Evolutionary conservation across 1,139 yeast species (phyloP).

Genomic region (Meyerozyma elateridarum): DNA sequence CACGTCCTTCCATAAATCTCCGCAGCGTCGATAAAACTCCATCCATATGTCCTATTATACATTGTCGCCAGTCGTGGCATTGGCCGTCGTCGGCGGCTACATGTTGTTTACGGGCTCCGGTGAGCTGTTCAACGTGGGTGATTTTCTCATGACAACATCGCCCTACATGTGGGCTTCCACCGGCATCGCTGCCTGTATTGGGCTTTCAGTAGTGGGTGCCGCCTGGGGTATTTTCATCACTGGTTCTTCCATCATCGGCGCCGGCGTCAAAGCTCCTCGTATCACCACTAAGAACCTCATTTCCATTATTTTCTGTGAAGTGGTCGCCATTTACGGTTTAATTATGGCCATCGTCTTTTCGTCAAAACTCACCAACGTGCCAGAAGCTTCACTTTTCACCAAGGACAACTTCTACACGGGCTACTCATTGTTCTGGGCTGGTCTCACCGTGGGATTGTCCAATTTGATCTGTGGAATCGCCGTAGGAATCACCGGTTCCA

Average conservation of each 20-base stretch:
- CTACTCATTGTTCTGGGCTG: constrained; percentile 96
- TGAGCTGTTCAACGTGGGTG: constrained; percentile 84
- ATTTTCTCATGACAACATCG: constrained; percentile 76
- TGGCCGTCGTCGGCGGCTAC: constrained; percentile 41
- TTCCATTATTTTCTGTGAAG: constrained; percentile 97
- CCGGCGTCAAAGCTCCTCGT: constrained; percentile 96
- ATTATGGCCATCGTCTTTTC: constrained; percentile 98
- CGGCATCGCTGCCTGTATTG: constrained; percentile 92
- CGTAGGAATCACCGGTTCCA: constrained; percentile 96
- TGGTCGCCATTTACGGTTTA: constrained; percentile 96
- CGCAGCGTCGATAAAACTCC: constrained; percentile 2
- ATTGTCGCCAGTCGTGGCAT: constrained; percentile 5
- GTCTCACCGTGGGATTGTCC: constrained; percentile 89
- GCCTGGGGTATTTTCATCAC: constrained; percentile 99
- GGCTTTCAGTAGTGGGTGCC: constrained; percentile 93
- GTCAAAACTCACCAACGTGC: constrained; percentile 75
- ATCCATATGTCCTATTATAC: not conserved
- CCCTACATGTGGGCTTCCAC: constrained; percentile 97
- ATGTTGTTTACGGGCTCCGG: constrained; percentile 92
- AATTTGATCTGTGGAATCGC: constrained; percentile 96
- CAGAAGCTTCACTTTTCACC: constrained; percentile 59
- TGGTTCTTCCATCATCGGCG: constrained; percentile 92
- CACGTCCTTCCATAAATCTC: constrained; percentile 1
- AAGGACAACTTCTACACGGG: constrained; percentile 90
- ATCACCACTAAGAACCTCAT: constrained; percentile 96